Percentiles rank a stretch among this genome's conserved stretches.
Conservation (phyloP, 2,329 filamentous ascomycete genomes). For the Epichloe glyceriae region DNA sequence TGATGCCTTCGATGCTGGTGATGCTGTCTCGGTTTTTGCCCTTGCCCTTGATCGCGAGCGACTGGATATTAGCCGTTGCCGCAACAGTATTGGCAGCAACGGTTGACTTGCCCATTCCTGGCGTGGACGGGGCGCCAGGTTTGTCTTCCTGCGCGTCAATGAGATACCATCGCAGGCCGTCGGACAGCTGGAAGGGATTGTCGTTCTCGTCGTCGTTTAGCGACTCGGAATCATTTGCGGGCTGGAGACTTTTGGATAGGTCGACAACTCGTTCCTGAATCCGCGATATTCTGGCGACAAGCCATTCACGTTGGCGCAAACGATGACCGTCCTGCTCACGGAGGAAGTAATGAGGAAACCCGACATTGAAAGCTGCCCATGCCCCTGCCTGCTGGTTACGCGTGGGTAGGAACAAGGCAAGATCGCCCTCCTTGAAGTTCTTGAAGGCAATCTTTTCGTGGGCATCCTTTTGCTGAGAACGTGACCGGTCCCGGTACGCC, state of each 20-base stretch:
- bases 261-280: slow-evolving; percentile 92
- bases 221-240: slow-evolving; percentile 34
- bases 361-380: slow-evolving; percentile 97
- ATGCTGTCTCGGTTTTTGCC: slow-evolving; percentile 32
- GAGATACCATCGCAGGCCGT: slow-evolving; percentile 91
- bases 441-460: slow-evolving; percentile 94
- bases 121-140: slow-evolving; percentile 78
- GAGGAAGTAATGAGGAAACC: slow-evolving; percentile 92
- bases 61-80: slow-evolving; percentile 61
- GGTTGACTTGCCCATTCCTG: slow-evolving; percentile 81
- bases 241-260: slow-evolving; percentile 62
- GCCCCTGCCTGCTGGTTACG: slow-evolving; percentile 87
- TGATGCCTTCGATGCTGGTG: slow-evolving; percentile 56
- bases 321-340: slow-evolving; percentile 85
- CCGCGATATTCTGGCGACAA: slow-evolving; percentile 85
- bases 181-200: slow-evolving; percentile 92
- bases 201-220: slow-evolving; percentile 64
- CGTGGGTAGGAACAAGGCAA: slow-evolving; percentile 87
- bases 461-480: slow-evolving; percentile 66
- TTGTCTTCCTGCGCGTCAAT: slow-evolving; percentile 92
- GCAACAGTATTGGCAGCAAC: slow-evolving; percentile 80
- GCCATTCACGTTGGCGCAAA: slow-evolving; percentile 64
- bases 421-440: slow-evolving; percentile 90
- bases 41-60: slow-evolving; percentile 32
- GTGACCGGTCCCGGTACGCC: slow-evolving; percentile 75